Percentiles rank a stretch among this genome's conserved stretches.
phyloP scores from a whole-genome alignment of 1,139 yeast genomes.

The Yamadazyma dushanensis region DNA sequence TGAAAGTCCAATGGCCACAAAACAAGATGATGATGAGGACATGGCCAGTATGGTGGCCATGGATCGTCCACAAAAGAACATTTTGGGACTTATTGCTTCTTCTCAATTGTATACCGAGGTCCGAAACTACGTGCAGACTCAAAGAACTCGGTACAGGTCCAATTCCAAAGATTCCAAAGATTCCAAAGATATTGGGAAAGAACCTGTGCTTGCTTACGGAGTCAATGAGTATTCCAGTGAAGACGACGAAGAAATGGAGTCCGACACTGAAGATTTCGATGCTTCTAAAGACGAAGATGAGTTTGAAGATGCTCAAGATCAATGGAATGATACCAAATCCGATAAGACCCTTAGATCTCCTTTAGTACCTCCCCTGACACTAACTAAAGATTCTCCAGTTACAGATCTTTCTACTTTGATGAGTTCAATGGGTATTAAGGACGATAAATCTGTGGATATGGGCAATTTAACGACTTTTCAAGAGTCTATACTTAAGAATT shows the following conservation, averaged over 20 bases:
- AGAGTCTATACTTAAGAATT: slow-evolving; percentile 35
- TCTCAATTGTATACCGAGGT: slow-evolving; percentile 17
- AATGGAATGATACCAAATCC: slow-evolving; percentile 6
- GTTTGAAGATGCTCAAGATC: slow-evolving; percentile 14
- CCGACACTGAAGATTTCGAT: too few relatives aligned
- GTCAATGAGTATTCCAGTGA: slow-evolving; percentile 10
- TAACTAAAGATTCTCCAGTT: not conserved
- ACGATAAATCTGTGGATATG: slow-evolving; percentile 7
- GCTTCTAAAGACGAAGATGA: slow-evolving; percentile 8
- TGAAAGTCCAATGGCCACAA: too few relatives aligned
- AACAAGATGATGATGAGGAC: slow-evolving; percentile 15
- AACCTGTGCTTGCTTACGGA: slow-evolving; percentile 12
- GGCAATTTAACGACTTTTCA: slow-evolving; percentile 28
- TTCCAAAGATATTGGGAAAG: too few relatives aligned
- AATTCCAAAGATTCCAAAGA: slow-evolving; percentile 2
- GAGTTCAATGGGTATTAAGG: slow-evolving; percentile 5
- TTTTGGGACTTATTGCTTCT: slow-evolving; percentile 12
- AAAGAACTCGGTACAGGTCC: slow-evolving; percentile 5
- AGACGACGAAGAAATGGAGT: slow-evolving; percentile 8
- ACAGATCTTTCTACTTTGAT: slow-evolving; percentile 2
- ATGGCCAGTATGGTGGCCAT: slow-evolving; percentile 13
- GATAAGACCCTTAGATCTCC: slow-evolving; percentile 2
- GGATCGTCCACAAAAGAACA: slow-evolving; percentile 11
- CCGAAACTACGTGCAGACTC: slow-evolving; percentile 12
- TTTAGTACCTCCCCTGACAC: not conserved